phyloP scores from a whole-genome alignment of 2,329 filamentous ascomycete genomes.

The Alternaria panax region DNA sequence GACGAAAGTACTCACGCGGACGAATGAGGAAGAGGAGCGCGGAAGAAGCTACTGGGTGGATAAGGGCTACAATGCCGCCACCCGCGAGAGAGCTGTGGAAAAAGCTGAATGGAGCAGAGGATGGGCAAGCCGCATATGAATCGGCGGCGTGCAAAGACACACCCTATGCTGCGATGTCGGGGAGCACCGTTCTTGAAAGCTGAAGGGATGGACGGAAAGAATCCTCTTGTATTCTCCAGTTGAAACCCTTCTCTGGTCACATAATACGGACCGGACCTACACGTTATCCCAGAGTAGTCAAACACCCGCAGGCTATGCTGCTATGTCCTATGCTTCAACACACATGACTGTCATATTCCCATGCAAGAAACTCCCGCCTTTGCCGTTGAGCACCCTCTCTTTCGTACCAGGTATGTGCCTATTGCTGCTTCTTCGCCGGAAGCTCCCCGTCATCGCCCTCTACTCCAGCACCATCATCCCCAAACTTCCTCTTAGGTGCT shows the following conservation, averaged over 20 bases:
- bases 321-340: background rate
- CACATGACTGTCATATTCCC: background rate
- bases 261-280: background rate
- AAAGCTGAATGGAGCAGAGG: too few relatives aligned
- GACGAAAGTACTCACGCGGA: background rate
- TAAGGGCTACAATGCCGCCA: background rate
- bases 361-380: background rate
- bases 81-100: background rate
- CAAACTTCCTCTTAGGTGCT: conserved; percentile 37
- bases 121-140: background rate
- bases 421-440: conserved; percentile 9
- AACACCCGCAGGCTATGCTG: background rate
- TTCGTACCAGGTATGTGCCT: background rate
- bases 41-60: background rate
- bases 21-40: background rate
- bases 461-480: background rate
- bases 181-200: too few relatives aligned
- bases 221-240: background rate
- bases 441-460: background rate
- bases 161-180: too few relatives aligned
- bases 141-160: too few relatives aligned
- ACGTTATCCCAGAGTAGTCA: background rate
- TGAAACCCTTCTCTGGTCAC: background rate
- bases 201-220: background rate
- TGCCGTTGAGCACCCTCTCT: too few relatives aligned